Percentiles rank a stretch among this genome's conserved stretches.
Evolutionary conservation across 139 green algal genomes (phyloP).

Genomic region (Coccomyxa sp.): DNA sequence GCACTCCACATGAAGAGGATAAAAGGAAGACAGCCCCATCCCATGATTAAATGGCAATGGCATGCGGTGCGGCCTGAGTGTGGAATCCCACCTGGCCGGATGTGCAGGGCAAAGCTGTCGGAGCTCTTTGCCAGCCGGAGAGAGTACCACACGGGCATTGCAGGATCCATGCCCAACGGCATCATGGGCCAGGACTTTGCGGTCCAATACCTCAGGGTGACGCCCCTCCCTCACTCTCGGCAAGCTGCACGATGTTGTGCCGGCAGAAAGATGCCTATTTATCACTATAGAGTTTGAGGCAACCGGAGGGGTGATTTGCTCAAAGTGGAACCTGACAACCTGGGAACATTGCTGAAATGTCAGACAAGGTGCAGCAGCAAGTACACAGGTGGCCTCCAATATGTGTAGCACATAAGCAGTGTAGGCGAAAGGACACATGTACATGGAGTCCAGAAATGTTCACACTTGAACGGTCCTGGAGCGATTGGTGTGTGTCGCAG

Average conservation of each 20-base stretch:
- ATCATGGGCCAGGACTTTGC: neutral
- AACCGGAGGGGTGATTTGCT: too few relatives aligned
- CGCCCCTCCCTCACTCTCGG: too few relatives aligned
- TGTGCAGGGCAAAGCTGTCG: neutral
- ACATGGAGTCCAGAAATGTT: neutral
- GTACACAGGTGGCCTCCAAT: neutral
- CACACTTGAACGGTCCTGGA: neutral
- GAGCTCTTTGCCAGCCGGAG: neutral
- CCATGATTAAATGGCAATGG: too few relatives aligned
- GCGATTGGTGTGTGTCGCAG: neutral
- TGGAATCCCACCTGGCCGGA: neutral
- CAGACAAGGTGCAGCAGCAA: too few relatives aligned
- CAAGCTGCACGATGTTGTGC: too few relatives aligned
- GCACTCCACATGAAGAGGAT: too few relatives aligned
- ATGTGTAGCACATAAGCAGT: neutral
- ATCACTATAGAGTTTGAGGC: too few relatives aligned
- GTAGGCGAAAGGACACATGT: neutral
- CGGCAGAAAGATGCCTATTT: too few relatives aligned
- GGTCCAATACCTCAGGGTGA: neutral
- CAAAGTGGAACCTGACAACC: too few relatives aligned
- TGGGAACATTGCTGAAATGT: too few relatives aligned
- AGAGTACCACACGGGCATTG: neutral
- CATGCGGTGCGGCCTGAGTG: neutral
- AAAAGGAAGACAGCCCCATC: too few relatives aligned
- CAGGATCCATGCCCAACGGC: neutral